Conservation (phyloP, 495 filamentous ascomycete species). For the Cercophora samala region DNA sequence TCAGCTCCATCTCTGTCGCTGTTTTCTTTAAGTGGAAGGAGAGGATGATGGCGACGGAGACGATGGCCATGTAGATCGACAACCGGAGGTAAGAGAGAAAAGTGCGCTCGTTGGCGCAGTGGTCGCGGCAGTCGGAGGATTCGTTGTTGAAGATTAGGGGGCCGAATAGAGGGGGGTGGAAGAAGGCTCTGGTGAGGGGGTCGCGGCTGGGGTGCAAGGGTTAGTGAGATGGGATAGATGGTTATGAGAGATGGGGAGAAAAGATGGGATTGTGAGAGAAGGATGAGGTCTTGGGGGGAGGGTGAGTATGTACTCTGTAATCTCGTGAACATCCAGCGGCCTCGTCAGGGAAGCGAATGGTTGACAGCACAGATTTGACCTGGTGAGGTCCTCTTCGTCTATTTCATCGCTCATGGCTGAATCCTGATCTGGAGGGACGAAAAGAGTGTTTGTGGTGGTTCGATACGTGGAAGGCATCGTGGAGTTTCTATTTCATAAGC, state of each 20-base stretch:
- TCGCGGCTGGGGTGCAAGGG: neutral
- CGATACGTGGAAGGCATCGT: neutral
- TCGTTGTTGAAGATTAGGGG: constrained; percentile 86
- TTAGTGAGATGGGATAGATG: neutral
- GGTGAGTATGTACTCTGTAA: neutral
- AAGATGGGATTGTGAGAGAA: neutral
- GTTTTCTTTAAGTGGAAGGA: constrained; percentile 84
- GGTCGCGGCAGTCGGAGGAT: constrained; percentile 80
- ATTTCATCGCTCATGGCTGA: neutral
- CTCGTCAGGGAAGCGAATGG: neutral
- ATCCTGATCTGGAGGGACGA: neutral
- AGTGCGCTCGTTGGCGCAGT: constrained; percentile 74
- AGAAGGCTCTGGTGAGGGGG: constrained; percentile 46
- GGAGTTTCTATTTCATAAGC: neutral
- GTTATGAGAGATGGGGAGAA: neutral
- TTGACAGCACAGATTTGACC: neutral
- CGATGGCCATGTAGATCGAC: constrained; percentile 84
- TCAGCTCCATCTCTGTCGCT: constrained; percentile 65
- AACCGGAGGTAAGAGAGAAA: constrained; percentile 95
- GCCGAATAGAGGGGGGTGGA: constrained; percentile 66
- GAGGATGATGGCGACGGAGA: constrained; percentile 82
- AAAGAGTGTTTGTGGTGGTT: neutral
- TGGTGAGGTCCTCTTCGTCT: constrained; percentile 11
- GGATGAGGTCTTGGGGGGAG: too few relatives aligned
- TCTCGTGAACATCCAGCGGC: neutral